Conservation (phyloP, 78 protist species). For the Dictyostelium firmibasis region DNA sequence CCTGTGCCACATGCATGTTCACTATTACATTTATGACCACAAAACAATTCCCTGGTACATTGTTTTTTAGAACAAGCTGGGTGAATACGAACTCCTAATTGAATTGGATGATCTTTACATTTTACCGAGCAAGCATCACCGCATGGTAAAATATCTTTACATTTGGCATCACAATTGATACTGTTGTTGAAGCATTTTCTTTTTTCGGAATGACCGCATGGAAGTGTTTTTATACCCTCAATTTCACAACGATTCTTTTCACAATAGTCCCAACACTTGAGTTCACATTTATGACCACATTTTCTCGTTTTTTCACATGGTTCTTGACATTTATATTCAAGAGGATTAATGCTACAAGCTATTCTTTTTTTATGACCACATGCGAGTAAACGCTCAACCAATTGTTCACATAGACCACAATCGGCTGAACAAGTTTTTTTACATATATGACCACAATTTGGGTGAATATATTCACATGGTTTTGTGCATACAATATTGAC, state of each 20-base stretch:
- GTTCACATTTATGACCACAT: slow-evolving; percentile 56
- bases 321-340: neutral
- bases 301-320: slow-evolving; percentile 2
- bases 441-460: slow-evolving; percentile 31
- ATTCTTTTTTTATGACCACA: neutral
- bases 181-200: neutral
- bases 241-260: neutral
- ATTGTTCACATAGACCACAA: slow-evolving; percentile 2
- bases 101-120: slow-evolving; percentile 30
- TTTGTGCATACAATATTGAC: neutral
- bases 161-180: neutral
- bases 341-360: neutral
- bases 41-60: slow-evolving; percentile 11
- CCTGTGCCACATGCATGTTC: neutral
- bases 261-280: neutral
- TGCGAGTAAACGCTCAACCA: neutral
- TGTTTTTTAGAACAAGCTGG: slow-evolving; percentile 5
- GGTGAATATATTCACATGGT: neutral
- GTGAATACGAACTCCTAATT: neutral
- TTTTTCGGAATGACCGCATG: slow-evolving; percentile 32
- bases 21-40: slow-evolving; percentile 8
- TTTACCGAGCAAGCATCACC: slow-evolving; percentile 60
- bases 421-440: neutral
- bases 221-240: neutral
- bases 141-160: slow-evolving; percentile 35